Evolutionary conservation across 208 protist genomes (phyloP).

Genomic region (Leishmania major): DNA sequence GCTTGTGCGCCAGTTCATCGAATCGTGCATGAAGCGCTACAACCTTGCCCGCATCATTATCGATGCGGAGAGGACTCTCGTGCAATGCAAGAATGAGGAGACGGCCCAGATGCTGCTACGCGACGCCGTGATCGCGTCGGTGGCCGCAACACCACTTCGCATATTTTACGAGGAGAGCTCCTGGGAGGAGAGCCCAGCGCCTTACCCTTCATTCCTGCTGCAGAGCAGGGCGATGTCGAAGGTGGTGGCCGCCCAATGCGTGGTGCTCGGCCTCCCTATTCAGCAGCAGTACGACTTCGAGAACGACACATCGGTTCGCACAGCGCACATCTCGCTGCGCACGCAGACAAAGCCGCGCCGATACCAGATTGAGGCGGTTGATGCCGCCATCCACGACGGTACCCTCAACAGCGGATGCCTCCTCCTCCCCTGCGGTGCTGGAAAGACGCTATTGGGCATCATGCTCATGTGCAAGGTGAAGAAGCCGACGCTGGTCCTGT

Average conservation of each 20-base stretch:
- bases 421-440: constrained; percentile 99
- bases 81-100: constrained; percentile 68
- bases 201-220: constrained; percentile 44
- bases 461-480: constrained; percentile 96
- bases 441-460: constrained; percentile 99
- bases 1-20: constrained; percentile 59
- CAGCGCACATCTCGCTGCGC: constrained; percentile 60
- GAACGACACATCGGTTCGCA: constrained; percentile 60
- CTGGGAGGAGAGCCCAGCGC: constrained; percentile 30
- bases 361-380: constrained; percentile 86
- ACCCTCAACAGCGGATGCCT: constrained; percentile 95
- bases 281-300: constrained; percentile 90
- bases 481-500: constrained; percentile 95
- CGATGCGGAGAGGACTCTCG: constrained; percentile 53
- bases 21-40: constrained; percentile 76
- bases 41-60: constrained; percentile 80
- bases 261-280: constrained; percentile 75
- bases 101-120: constrained; percentile 52
- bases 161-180: constrained; percentile 32
- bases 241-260: constrained; percentile 70
- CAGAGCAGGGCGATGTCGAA: constrained; percentile 67
- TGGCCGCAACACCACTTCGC: constrained; percentile 38
- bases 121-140: constrained; percentile 59
- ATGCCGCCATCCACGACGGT: constrained; percentile 60
- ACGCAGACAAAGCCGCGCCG: constrained; percentile 77